Percentiles rank a stretch among this genome's conserved stretches.
phyloP scores from a whole-genome alignment of 2,329 filamentous ascomycete species.

The Trichoderma guizhouense region DNA sequence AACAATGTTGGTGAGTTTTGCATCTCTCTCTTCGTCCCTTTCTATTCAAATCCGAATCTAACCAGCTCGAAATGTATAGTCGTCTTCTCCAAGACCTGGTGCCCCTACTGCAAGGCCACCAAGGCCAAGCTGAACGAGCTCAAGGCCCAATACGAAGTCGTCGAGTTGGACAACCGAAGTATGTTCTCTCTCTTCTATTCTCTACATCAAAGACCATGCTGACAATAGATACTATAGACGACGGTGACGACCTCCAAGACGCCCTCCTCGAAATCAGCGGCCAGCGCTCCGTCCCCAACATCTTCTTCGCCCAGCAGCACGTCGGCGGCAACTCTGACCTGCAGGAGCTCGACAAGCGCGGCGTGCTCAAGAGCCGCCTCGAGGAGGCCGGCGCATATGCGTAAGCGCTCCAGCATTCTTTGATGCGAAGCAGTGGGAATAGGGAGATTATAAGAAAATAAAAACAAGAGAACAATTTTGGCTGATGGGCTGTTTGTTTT shows the following conservation, averaged over 20 bases:
- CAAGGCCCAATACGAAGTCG: conserved; percentile 67
- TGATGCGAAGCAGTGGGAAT: background rate
- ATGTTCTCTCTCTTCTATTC: conserved; percentile 37
- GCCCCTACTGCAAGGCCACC: conserved; percentile 81
- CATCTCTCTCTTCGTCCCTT: too few relatives aligned
- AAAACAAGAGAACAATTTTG: background rate
- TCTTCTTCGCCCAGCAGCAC: conserved; percentile 87
- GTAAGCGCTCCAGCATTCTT: conserved; percentile 30
- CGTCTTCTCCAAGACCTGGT: conserved; percentile 96
- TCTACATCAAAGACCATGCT: background rate
- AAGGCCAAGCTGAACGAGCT: conserved; percentile 70
- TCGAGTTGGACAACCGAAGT: conserved; percentile 87
- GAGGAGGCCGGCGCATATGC: conserved; percentile 41
- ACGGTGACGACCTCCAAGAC: conserved; percentile 78
- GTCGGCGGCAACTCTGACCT: conserved; percentile 96
- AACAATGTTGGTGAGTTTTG: conserved; percentile 70
- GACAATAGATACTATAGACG: conserved; percentile 51
- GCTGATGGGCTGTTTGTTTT: conserved; percentile 14
- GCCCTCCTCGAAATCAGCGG: conserved; percentile 75
- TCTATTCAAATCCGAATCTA: background rate
- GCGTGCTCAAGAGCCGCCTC: conserved; percentile 42
- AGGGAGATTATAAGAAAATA: background rate
- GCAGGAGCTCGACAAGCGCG: conserved; percentile 51
- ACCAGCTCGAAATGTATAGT: conserved; percentile 47
- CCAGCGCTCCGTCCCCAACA: conserved; percentile 91